Conservation (phyloP, 148 eudicot species). For the Rhododendron williamsianum region DNA sequence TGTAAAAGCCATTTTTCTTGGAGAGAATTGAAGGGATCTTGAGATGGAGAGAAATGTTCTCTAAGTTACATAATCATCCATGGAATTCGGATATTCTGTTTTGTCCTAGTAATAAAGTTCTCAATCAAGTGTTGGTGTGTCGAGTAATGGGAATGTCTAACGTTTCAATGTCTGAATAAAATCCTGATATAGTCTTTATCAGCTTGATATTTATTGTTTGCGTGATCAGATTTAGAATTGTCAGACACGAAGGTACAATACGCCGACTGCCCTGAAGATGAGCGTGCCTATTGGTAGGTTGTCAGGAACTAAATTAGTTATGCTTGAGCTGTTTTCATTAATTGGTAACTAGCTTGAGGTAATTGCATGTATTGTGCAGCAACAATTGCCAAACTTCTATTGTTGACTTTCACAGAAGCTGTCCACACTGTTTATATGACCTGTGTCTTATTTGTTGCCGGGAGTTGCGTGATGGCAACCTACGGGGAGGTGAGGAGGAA, state of each 20-base stretch:
- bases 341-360: background rate
- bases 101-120: background rate
- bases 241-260: conserved; percentile 20
- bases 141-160: background rate
- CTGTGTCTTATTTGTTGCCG: conserved; percentile 55
- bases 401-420: conserved; percentile 47
- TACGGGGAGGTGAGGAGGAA: conserved; percentile 33
- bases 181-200: background rate
- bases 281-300: conserved; percentile 40
- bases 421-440: conserved; percentile 45
- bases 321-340: background rate
- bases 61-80: background rate
- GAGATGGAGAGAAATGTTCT: background rate
- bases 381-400: conserved; percentile 47
- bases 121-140: background rate
- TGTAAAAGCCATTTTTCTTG: background rate
- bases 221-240: conserved; percentile 24
- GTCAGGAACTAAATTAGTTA: background rate
- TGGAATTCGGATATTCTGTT: background rate
- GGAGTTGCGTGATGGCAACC: conserved; percentile 44
- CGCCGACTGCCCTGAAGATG: conserved; percentile 12
- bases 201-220: background rate
- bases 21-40: background rate
- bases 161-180: background rate
- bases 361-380: conserved; percentile 32